Evolutionary conservation across 2,329 filamentous ascomycete genomes (phyloP).

Genomic region (Ilyonectria destructans): DNA sequence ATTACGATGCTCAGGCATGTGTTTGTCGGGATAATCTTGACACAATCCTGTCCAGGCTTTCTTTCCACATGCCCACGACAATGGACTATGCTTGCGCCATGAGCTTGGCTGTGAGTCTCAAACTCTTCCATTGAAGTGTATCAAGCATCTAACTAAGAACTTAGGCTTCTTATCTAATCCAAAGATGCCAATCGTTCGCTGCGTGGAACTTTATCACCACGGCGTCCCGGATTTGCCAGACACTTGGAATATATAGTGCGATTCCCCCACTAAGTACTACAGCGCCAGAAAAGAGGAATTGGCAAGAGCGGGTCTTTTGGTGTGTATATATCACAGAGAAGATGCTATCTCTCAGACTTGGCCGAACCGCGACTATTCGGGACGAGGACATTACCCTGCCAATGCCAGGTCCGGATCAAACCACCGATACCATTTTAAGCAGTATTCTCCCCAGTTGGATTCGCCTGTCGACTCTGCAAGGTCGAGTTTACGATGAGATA

Average conservation of each 20-base stretch:
- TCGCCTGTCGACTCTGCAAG: constrained; percentile 39
- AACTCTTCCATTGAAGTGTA: too few relatives aligned
- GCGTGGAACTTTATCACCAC: constrained; percentile 44
- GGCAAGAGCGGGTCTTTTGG: constrained; percentile 47
- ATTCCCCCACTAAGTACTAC: constrained; percentile 28
- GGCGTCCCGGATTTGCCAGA: constrained; percentile 40
- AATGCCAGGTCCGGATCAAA: constrained; percentile 1
- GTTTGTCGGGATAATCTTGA: constrained; percentile 43
- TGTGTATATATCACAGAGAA: constrained; percentile 48
- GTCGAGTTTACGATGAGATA: constrained; percentile 48
- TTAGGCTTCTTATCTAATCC: constrained; percentile 37
- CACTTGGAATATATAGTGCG: constrained; percentile 42
- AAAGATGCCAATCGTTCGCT: constrained; percentile 38
- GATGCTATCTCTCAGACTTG: constrained; percentile 45
- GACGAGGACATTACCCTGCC: constrained; percentile 48
- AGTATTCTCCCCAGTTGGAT: constrained; percentile 35
- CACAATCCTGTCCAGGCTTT: constrained; percentile 40
- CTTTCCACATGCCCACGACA: constrained; percentile 38
- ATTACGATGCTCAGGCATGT: constrained; percentile 35
- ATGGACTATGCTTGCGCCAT: constrained; percentile 39
- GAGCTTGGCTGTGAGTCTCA: constrained; percentile 38
- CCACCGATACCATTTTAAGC: constrained; percentile 1
- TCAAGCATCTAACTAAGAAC: not conserved
- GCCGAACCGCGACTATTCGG: constrained; percentile 46
- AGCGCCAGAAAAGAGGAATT: constrained; percentile 15